phyloP scores from a whole-genome alignment of 2,329 filamentous ascomycete genomes.

The Stachybotrys elegans region DNA sequence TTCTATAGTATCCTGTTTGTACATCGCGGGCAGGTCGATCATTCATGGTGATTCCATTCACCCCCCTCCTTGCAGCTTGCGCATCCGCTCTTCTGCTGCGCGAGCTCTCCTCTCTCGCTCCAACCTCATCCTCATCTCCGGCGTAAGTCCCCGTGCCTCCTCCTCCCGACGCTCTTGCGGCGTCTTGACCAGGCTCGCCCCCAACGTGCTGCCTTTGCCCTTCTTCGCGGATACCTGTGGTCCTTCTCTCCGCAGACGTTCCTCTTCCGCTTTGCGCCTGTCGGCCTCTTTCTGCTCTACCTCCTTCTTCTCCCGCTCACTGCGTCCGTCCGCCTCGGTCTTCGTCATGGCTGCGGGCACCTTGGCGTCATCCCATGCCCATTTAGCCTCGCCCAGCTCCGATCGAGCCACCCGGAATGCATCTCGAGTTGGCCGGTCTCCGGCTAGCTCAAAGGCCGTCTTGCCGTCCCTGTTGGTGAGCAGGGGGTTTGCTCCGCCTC shows the following conservation, averaged over 20 bases:
- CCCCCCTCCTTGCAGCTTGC: conserved; percentile 42
- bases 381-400: conserved; percentile 71
- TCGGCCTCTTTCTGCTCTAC: conserved; percentile 63
- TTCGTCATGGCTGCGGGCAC: conserved; percentile 69
- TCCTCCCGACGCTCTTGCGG: conserved; percentile 78
- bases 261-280: conserved; percentile 68
- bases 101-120: conserved; percentile 87
- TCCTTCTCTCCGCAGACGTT: conserved; percentile 64
- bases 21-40: no score
- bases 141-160: conserved; percentile 76
- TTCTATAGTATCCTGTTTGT: not conserved
- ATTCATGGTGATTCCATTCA: conserved; percentile 12
- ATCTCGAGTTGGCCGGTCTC: conserved; percentile 80
- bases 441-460: conserved; percentile 79
- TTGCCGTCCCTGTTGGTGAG: conserved; percentile 69
- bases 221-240: conserved; percentile 47
- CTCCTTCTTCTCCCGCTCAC: conserved; percentile 65
- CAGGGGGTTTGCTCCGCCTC: conserved; percentile 70
- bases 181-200: conserved; percentile 60
- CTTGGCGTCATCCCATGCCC: conserved; percentile 72
- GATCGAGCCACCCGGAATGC: conserved; percentile 84
- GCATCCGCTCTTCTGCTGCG: conserved; percentile 84
- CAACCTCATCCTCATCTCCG: conserved; percentile 77
- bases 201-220: conserved; percentile 44
- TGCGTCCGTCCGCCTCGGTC: conserved; percentile 64